phyloP scores from a whole-genome alignment of 306 rosid species.

The Hippophae rhamnoides region DNA sequence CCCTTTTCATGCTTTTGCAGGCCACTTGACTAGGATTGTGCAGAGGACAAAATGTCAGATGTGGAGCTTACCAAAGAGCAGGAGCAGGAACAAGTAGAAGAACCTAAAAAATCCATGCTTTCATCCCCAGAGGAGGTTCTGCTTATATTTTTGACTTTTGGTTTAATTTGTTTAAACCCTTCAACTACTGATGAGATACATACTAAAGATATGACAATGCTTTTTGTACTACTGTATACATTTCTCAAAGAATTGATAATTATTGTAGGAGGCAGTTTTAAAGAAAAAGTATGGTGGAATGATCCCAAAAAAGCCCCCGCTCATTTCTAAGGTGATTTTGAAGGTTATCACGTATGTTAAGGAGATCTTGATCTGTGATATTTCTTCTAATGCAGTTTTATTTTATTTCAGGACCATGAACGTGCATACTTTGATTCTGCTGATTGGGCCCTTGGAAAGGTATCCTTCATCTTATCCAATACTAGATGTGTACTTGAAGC shows the following conservation, averaged over 20 bases:
- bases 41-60: slow-evolving; percentile 37
- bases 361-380: neutral
- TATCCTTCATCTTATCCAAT: slow-evolving; percentile 19
- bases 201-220: neutral
- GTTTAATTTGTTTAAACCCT: slow-evolving; percentile 1
- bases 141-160: slow-evolving; percentile 10
- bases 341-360: neutral
- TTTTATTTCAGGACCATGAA: slow-evolving; percentile 75
- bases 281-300: slow-evolving; percentile 96
- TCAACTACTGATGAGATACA: neutral
- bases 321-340: slow-evolving; percentile 65
- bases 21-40: slow-evolving; percentile 18
- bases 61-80: slow-evolving; percentile 49
- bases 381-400: slow-evolving; percentile 15
- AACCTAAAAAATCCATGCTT: slow-evolving; percentile 31
- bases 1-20: slow-evolving; percentile 19
- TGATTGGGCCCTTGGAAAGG: slow-evolving; percentile 99
- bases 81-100: slow-evolving; percentile 21
- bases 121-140: slow-evolving; percentile 56
- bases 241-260: slow-evolving; percentile 18
- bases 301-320: slow-evolving; percentile 79
- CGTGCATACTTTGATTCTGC: slow-evolving; percentile 98
- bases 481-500: slow-evolving; percentile 8
- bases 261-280: slow-evolving; percentile 55
- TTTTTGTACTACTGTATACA: neutral